Evolutionary conservation across 306 rosid species (phyloP), one percentile per base, ranked within the genome.

Genomic region (Vigna angularis): DNA sequence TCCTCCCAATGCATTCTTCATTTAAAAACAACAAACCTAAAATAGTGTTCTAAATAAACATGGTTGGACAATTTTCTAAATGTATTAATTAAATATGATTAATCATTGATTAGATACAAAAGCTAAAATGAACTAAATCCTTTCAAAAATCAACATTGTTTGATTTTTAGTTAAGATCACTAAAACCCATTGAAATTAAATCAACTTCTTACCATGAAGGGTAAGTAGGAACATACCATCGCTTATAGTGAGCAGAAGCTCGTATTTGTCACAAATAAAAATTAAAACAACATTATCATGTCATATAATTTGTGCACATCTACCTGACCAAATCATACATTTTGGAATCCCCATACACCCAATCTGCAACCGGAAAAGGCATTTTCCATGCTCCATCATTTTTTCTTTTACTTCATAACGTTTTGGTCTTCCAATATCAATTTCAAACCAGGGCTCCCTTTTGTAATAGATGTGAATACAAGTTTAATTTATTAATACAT

Each of bases 291-390:
- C 2, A 32, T 26, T 48, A 75, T 48, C 84, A 56, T 89, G 93
- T 96, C 98, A 95, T 95, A 83, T 93, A 95, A 76, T 91, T 94
- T 14, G 93, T 91, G 87, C 98, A 89, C 98, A 91, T 86, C 83
- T 91, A 97, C 66, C 99, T 87, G 80, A 86, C 85, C 84, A 88
- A 66, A 82, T 95, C 99, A 79, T 84, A 91, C 1, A 13, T 40
- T 68, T 95, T 98, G 44, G 90, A 87, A 67, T 95, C 99, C 84
- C 98, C 99, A 79, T 95, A 95, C 71, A 95, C 99, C 82, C 89
- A 98, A 83, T 95, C 98, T 44, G 93, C 97, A 83, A 95, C 90
- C 97, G 98, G 74, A 95, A 95, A 77, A 95, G 99, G 78, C 99
- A 95, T 82, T 95, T 95, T 48, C 99, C 20, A 20, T 20, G 20